Base-by-base conservation (phyloP, 2,329 filamentous ascomycete species). In the Metarhizium humberi region DNA sequence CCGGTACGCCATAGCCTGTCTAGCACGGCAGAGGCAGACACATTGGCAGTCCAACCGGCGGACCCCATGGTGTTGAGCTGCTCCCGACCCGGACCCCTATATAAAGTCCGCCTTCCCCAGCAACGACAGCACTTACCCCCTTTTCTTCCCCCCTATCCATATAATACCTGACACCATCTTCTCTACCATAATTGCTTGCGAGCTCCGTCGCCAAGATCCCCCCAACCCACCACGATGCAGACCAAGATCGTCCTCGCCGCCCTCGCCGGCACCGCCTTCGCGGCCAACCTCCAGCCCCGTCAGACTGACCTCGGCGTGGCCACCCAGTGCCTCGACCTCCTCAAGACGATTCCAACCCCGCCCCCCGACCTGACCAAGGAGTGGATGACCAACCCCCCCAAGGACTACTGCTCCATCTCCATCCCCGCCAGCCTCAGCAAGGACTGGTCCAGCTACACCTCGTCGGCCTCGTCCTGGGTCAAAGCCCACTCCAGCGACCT, bases 321-420 rank as follows among this genome's bases (percentile, higher is more conserved):
- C 51, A 49, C 55, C 16, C 63, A 61, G 50, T 60, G 63, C 54
- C 45, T 63, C 34, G 58, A 57, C 52, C 48, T 67, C 59, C 58
- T 63, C 60, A 46, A 54, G 46, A 55, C 59, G 8, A 38, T 69
- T 14, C 69, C 69, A 13, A 68, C 68, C 3, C 68, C 69, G 18
- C 61, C 66, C 5, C 59, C 68, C 2, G 57, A 57, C 36, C 61
- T 73, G 60, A 36, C 62, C 55, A 58, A 61, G 40, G 65, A 66
- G 59, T 38, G 61, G 32, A 49, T 50, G 10, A 55, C 58, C 8
- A 53, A 67, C 59, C 59, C 63, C 6, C 60, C 61, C 53, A 64
- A 65, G 52, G 63, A 71, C 64, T 59, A 63, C 3, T 73, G 71
- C 68, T 20, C 55, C 58, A 64, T 67, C 63, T 64, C 55, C 54